These are phyloP conservation scores for Pyronema omphalodes DNA, from an alignment of 495 filamentous ascomycete species.

Conservation along the genomic window DNA sequence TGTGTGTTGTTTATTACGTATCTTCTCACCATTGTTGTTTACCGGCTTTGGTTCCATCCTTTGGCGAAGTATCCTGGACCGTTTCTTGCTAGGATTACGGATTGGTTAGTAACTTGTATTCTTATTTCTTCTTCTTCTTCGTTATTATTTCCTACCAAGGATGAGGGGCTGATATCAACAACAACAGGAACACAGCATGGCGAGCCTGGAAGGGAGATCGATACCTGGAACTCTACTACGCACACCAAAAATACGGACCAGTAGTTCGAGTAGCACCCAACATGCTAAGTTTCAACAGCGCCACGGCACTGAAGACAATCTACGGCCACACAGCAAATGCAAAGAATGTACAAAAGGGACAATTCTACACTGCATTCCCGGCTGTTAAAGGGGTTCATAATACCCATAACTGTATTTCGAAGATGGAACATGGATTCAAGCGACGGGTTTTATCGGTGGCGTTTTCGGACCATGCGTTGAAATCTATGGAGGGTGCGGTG, in stretches of 20 bases:
- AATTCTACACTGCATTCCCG: constrained; percentile 37
- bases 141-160: not conserved
- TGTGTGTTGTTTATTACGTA: constrained; percentile 2
- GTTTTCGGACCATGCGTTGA: constrained; percentile 35
- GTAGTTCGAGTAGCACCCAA: constrained; percentile 33
- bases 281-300: constrained; percentile 32
- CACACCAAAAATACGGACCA: constrained; percentile 28
- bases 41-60: constrained; percentile 26
- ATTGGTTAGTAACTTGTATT: constrained; percentile 10
- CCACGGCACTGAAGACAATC: constrained; percentile 34
- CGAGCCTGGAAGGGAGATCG: constrained; percentile 16
- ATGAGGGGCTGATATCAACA: not conserved
- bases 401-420: constrained; percentile 38
- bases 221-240: constrained; percentile 10
- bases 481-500: constrained; percentile 35
- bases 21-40: constrained; percentile 15
- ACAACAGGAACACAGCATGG: constrained; percentile 18
- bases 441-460: constrained; percentile 37
- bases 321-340: constrained; percentile 33
- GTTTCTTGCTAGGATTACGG: constrained; percentile 23
- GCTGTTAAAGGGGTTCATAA: constrained; percentile 39
- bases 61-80: constrained; percentile 26
- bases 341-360: constrained; percentile 30
- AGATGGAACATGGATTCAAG: constrained; percentile 35
- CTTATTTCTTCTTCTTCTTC: not conserved